A percentile compares a stretch with the other conserved stretches of the same genome.
These are phyloP conservation scores for Salix udensis DNA, from an alignment of 345 rosid genomes.

Conservation along the genomic window DNA sequence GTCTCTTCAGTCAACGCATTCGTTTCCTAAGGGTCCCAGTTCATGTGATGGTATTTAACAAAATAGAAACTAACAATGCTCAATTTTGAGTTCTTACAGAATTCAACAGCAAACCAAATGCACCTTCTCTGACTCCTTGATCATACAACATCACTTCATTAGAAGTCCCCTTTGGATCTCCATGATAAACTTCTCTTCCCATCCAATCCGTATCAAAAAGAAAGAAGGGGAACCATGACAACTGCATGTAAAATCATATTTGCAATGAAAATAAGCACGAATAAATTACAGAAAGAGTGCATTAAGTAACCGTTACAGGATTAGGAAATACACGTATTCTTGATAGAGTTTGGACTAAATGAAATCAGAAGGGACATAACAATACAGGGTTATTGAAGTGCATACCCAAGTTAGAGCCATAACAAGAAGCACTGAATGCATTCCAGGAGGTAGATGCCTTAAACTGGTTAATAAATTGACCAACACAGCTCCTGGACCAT, in stretches of 20 bases:
- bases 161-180: slow-evolving; percentile 68
- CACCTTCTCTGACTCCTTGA: slow-evolving; percentile 96
- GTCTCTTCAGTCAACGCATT: background rate
- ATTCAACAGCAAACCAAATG: slow-evolving; percentile 98
- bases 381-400: slow-evolving; percentile 5
- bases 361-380: background rate
- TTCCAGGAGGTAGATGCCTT: slow-evolving; percentile 87
- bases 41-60: background rate
- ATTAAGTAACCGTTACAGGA: slow-evolving; percentile 8
- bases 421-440: slow-evolving; percentile 87
- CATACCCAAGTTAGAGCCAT: slow-evolving; percentile 98
- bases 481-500: slow-evolving; percentile 87
- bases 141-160: slow-evolving; percentile 55
- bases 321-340: background rate
- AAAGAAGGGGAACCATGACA: slow-evolving; percentile 98
- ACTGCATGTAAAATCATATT: slow-evolving; percentile 45
- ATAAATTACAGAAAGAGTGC: background rate
- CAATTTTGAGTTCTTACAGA: slow-evolving; percentile 79
- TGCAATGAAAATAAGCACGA: slow-evolving; percentile 3
- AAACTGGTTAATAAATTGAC: slow-evolving; percentile 92
- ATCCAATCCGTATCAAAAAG: slow-evolving; percentile 99
- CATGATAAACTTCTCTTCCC: slow-evolving; percentile 98
- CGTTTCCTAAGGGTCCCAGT: background rate
- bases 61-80: slow-evolving; percentile 20
- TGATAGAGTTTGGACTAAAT: background rate